Base-by-base conservation (phyloP, 306 rosid species). In the Gleditsia sinensis region DNA sequence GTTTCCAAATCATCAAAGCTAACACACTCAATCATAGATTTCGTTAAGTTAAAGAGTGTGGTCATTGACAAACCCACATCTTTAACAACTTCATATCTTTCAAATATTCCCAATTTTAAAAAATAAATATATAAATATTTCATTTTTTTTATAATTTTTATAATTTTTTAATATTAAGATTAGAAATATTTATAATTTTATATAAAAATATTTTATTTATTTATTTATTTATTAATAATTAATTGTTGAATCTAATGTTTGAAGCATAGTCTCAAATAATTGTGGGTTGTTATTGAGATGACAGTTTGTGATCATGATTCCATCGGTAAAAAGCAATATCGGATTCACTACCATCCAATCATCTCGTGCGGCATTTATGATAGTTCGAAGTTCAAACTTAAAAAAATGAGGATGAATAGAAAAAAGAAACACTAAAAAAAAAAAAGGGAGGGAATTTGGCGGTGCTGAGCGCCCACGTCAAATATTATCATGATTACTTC, bases 401-500 rank as follows among this genome's bases (percentile, higher is more conserved):
- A 13, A 66, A 17, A 25, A 46, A 16, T 20, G 39, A 28, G 33
- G 14, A 24, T 7, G 57, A 27, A 40, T 55, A 55, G 30, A 13
- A 3, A 62, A 74, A n/a, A 62, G 24, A 33, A 61, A 27, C 57
- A 72, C 25, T 1, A 56, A 23, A 33, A 55, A 23, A n/a, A 49
- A 19, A 55, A n/a, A n/a, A n/a, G n/a, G n/a, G n/a, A n/a, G n/a
- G n/a, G n/a, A n/a, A n/a, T n/a, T n/a, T n/a, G n/a, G n/a, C n/a
- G n/a, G n/a, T n/a, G n/a, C n/a, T n/a, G n/a, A n/a, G 62, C 67
- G 71, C 60, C 50, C 67, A 32, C 36, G 78, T 81, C 72, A 71
- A 71, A 27, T 36, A 48, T 19, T 30, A 17, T 80, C 62, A 81
- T 73, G 61, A 74, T 84, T 82, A 81, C 87, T 84, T 86, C 68